A percentile compares a stretch with the other conserved stretches of the same genome.
Conservation (phyloP, 345 rosid genomes). For the Toxicodendron radicans region DNA sequence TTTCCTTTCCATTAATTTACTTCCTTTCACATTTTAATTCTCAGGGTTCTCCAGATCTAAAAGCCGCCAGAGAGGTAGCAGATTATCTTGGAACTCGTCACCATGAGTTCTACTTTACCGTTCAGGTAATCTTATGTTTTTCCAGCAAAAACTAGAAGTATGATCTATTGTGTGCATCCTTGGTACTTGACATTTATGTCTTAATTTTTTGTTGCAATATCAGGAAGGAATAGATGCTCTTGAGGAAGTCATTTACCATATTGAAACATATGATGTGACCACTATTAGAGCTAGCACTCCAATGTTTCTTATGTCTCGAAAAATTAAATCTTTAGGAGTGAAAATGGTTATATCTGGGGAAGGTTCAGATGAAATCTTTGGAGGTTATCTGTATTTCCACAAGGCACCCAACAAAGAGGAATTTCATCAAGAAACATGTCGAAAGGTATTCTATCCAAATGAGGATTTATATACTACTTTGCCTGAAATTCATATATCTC, state of each 20-base stretch:
- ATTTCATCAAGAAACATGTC: constrained; percentile 77
- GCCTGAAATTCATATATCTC: constrained; percentile 9
- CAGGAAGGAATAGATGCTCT: constrained; percentile 90
- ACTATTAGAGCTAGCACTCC: constrained; percentile 89
- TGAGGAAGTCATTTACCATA: constrained; percentile 84
- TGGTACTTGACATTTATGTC: background rate
- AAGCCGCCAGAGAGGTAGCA: constrained; percentile 80
- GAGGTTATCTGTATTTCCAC: constrained; percentile 84
- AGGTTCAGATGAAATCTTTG: constrained; percentile 88
- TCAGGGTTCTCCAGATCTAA: constrained; percentile 82
- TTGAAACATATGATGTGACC: constrained; percentile 86
- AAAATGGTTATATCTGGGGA: constrained; percentile 93
- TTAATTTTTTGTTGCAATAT: constrained; percentile 18
- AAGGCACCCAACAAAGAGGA: constrained; percentile 85
- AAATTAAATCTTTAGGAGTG: constrained; percentile 83
- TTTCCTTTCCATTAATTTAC: background rate
- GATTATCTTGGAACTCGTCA: constrained; percentile 76
- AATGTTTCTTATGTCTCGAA: constrained; percentile 90
- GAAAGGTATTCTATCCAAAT: constrained; percentile 48
- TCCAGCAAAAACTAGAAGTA: background rate
- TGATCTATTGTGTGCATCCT: background rate
- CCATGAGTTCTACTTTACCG: constrained; percentile 78
- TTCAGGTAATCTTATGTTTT: constrained; percentile 46
- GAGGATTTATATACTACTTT: background rate
- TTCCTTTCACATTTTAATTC: constrained; percentile 9